Evolutionary conservation across 345 rosid species (phyloP).

Genomic region (Jatropha curcas): DNA sequence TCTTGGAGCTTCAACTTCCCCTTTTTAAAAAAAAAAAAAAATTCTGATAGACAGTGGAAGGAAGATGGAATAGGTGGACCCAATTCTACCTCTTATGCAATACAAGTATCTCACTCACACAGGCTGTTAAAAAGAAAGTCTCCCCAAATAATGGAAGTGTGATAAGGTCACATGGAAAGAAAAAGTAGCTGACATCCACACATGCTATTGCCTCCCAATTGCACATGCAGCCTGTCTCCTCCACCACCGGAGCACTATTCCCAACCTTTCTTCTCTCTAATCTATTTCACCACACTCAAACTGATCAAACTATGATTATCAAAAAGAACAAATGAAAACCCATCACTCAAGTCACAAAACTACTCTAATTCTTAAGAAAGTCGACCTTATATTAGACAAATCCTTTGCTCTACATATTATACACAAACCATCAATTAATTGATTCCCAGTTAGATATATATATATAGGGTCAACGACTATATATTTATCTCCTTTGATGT

Average conservation of each 20-base stretch:
- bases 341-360: conserved; percentile 14
- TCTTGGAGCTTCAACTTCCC: no score
- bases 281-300: conserved; percentile 14
- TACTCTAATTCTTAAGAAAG: no score
- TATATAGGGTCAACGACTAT: neutral
- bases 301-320: neutral
- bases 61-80: no score
- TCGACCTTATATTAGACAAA: no score
- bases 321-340: neutral
- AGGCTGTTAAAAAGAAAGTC: conserved; percentile 23
- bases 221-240: conserved; percentile 47
- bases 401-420: conserved; percentile 5
- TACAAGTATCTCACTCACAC: neutral
- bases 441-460: conserved; percentile 22
- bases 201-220: conserved; percentile 36
- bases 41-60: no score
- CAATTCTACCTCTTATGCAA: neutral
- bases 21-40: no score
- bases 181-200: conserved; percentile 41
- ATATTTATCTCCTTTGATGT: neutral
- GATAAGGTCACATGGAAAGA: conserved; percentile 38
- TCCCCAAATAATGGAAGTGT: conserved; percentile 33
- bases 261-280: conserved; percentile 3
- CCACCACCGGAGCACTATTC: conserved; percentile 8
- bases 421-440: conserved; percentile 9